These are phyloP conservation scores for Cordyceps javanica DNA, from an alignment of 2,329 filamentous ascomycete genomes.

Conservation along the genomic window DNA sequence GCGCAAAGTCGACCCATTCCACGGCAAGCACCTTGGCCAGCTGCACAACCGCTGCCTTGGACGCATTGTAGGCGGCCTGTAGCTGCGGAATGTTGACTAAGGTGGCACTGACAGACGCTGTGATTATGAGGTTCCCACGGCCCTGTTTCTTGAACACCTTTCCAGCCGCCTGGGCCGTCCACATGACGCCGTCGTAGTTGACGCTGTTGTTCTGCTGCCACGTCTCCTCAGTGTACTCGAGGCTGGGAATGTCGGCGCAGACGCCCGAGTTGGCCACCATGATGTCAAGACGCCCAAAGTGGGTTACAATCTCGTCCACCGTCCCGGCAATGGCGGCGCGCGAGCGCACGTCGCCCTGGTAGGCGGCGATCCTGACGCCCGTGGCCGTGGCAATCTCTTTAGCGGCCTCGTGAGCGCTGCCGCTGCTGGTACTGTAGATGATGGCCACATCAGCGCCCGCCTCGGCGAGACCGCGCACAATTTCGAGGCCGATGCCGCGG, in stretches of 20 bases:
- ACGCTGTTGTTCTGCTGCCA: conserved; percentile 21
- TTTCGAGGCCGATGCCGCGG: conserved; percentile 17
- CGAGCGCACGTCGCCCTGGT: conserved; percentile 29
- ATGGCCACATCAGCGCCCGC: conserved; percentile 14
- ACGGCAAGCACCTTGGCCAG: conserved; percentile 51
- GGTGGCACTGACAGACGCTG: conserved; percentile 17
- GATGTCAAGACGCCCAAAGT: conserved; percentile 21
- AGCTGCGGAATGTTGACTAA: conserved; percentile 21
- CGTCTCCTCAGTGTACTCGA: conserved; percentile 22
- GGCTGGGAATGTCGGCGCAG: conserved; percentile 18
- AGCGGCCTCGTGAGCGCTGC: conserved; percentile 11
- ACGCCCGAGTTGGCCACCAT: conserved; percentile 26
- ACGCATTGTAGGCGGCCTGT: conserved; percentile 63
- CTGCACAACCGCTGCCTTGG: conserved; percentile 54
- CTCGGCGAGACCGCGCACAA: conserved; percentile 15
- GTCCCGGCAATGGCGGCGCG: conserved; percentile 14
- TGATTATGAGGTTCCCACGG: conserved; percentile 23
- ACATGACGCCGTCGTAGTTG: conserved; percentile 25
- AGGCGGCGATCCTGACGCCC: conserved; percentile 24
- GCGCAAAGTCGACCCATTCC: conserved; percentile 65
- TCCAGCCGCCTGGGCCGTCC: conserved; percentile 20
- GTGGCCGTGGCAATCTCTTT: conserved; percentile 13
- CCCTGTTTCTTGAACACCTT: conserved; percentile 22
- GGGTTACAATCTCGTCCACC: conserved; percentile 16
- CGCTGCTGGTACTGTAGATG: conserved; percentile 15